These are phyloP conservation scores for Puya raimondii DNA, from an alignment of 176 grass and related monocot genomes.

Conservation along the genomic window DNA sequence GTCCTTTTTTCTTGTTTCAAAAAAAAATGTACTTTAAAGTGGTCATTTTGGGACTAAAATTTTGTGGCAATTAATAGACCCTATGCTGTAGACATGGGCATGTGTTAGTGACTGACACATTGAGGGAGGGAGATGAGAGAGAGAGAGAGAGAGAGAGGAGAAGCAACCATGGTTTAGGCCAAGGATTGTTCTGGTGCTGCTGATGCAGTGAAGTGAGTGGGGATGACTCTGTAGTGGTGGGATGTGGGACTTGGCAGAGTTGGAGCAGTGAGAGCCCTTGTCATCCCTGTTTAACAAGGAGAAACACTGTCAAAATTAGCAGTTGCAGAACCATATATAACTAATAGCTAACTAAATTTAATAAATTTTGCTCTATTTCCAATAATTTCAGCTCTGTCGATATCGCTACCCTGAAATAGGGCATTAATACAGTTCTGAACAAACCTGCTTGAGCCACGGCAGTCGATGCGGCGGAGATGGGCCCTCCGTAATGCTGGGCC, in stretches of 20 bases:
- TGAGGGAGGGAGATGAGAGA: not conserved
- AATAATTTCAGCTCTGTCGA: not conserved
- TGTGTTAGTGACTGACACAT: not conserved
- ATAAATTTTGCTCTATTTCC: too few species aligned
- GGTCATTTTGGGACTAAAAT: too few species aligned
- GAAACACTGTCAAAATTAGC: constrained; percentile 5
- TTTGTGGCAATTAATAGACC: too few species aligned
- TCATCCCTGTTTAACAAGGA: constrained; percentile 25
- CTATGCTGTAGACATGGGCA: not conserved
- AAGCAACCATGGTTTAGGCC: constrained; percentile 18
- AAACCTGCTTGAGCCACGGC: constrained; percentile 20
- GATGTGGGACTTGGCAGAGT: constrained; percentile 14
- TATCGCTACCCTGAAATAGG: not conserved
- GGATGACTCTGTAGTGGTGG: constrained; percentile 18
- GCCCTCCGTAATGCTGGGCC: not conserved
- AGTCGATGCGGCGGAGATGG: not conserved
- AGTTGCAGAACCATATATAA: not conserved
- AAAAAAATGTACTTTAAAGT: too few species aligned
- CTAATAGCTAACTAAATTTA: too few species aligned
- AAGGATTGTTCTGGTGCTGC: constrained; percentile 11
- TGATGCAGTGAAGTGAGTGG: constrained; percentile 10
- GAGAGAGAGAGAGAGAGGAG: not conserved
- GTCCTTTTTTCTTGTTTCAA: too few species aligned
- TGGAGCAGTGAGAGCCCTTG: constrained; percentile 19
- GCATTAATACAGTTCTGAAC: not conserved